Conservation (phyloP, 352 stramenopile genomes). For the Globisporangium spiculum region DNA sequence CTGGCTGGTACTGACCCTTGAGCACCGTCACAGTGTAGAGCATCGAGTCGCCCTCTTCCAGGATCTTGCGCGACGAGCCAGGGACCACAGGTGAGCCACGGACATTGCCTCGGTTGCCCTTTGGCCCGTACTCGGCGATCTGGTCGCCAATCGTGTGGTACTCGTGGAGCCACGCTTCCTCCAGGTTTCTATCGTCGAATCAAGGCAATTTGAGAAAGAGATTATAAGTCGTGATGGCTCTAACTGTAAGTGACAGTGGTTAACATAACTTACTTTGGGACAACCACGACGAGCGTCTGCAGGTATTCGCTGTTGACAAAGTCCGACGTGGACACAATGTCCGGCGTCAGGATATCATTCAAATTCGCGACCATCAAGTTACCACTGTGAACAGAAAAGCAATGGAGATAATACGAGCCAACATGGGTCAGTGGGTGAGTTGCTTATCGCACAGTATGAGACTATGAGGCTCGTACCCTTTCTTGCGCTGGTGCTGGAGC, state of each 20-base stretch:
- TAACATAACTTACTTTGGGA: constrained; percentile 76
- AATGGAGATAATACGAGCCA: background rate
- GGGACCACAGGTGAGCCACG: constrained; percentile 96
- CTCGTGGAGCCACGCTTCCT: constrained; percentile 87
- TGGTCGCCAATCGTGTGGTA: constrained; percentile 88
- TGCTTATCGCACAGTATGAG: background rate
- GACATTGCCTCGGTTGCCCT: constrained; percentile 87
- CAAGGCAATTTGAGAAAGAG: background rate
- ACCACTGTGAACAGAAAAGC: constrained; percentile 33
- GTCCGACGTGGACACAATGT: constrained; percentile 84
- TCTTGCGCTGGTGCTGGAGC: constrained; percentile 91
- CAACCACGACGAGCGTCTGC: constrained; percentile 94
- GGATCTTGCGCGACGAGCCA: constrained; percentile 87
- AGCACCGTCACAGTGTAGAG: constrained; percentile 96
- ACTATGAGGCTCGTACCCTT: constrained; percentile 47
- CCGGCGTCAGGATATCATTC: constrained; percentile 92
- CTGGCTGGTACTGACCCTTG: constrained; percentile 91
- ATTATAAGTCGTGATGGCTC: background rate
- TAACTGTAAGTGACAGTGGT: background rate
- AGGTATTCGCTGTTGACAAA: constrained; percentile 98
- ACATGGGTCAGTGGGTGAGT: background rate
- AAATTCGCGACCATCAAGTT: constrained; percentile 95
- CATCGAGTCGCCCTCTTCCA: constrained; percentile 90
- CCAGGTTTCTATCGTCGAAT: constrained; percentile 47
- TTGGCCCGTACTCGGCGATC: constrained; percentile 89